Evolutionary conservation across 192 early-diverging fungal species (phyloP).

Genomic region (Bifiguratus adelaidae): DNA sequence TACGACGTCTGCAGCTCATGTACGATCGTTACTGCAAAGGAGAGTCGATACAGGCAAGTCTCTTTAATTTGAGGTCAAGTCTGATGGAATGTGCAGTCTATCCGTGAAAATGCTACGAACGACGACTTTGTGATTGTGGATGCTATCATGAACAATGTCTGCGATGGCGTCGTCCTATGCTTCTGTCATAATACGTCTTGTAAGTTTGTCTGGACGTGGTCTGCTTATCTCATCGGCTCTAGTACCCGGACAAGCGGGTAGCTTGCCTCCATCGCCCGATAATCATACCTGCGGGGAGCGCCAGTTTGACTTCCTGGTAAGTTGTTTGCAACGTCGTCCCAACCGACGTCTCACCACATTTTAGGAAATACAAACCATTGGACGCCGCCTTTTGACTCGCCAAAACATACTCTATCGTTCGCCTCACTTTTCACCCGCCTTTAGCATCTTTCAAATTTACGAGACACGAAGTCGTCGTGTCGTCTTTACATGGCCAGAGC

Average conservation of each 20-base stretch:
- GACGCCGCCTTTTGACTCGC: neutral
- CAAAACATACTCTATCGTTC: neutral
- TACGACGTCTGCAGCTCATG: too few relatives aligned
- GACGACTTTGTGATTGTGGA: conserved; percentile 11
- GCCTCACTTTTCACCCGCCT: neutral
- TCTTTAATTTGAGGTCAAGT: too few relatives aligned
- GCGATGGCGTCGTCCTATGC: conserved; percentile 6
- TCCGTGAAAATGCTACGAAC: neutral
- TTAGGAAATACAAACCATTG: conserved; percentile 1
- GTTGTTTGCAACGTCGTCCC: too few relatives aligned
- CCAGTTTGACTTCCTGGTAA: too few relatives aligned
- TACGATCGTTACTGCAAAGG: too few relatives aligned
- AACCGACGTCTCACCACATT: neutral
- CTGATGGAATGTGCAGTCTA: too few relatives aligned
- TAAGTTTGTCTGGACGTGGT: neutral
- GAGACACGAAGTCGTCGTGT: neutral
- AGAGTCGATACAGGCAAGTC: too few relatives aligned
- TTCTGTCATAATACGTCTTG: conserved; percentile 11
- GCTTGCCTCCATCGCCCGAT: conserved; percentile 3
- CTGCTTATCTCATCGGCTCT: neutral
- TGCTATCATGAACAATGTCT: conserved; percentile 19
- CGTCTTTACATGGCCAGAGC: conserved; percentile 6
- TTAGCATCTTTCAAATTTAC: conserved; percentile 6
- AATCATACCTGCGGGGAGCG: too few relatives aligned
- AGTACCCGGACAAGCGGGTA: neutral